phyloP scores from a whole-genome alignment of 257 asterid genomes.

The Scutellaria minor region DNA sequence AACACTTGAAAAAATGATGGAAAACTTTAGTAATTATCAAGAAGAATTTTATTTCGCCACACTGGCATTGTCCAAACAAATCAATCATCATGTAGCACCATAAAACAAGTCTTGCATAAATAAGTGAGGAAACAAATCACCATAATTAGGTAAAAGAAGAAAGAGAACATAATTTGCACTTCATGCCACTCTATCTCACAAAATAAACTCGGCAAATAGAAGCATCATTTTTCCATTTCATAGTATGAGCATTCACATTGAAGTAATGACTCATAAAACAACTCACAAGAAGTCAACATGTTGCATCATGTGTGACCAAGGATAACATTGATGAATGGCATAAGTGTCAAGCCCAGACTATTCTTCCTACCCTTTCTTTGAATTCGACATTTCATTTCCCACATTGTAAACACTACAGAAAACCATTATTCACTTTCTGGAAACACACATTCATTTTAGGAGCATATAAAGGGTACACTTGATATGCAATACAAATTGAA shows the following conservation, averaged over 20 bases:
- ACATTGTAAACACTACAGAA: slow-evolving; percentile 22
- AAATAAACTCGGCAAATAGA: neutral
- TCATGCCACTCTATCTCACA: slow-evolving; percentile 11
- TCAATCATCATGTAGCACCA: slow-evolving; percentile 2
- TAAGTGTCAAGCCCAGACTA: slow-evolving; percentile 1
- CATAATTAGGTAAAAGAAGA: neutral
- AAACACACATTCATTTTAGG: slow-evolving; percentile 10
- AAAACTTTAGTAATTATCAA: neutral
- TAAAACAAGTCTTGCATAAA: neutral
- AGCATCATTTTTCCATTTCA: neutral
- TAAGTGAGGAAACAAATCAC: neutral
- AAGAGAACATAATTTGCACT: neutral
- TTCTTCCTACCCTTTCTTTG: slow-evolving; percentile 21
- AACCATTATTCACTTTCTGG: slow-evolving; percentile 15
- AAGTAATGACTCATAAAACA: neutral
- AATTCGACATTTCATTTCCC: slow-evolving; percentile 10
- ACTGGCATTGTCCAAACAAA: slow-evolving; percentile 6
- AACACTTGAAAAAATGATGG: slow-evolving; percentile 3
- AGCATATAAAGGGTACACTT: neutral
- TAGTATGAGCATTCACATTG: neutral
- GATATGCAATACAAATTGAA: neutral
- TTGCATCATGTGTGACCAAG: slow-evolving; percentile 9
- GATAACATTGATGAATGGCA: slow-evolving; percentile 14
- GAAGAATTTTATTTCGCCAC: neutral
- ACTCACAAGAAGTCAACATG: slow-evolving; percentile 21